Conservation (phyloP, 495 filamentous ascomycete genomes). For the Friedmanniomyces endolithicus region DNA sequence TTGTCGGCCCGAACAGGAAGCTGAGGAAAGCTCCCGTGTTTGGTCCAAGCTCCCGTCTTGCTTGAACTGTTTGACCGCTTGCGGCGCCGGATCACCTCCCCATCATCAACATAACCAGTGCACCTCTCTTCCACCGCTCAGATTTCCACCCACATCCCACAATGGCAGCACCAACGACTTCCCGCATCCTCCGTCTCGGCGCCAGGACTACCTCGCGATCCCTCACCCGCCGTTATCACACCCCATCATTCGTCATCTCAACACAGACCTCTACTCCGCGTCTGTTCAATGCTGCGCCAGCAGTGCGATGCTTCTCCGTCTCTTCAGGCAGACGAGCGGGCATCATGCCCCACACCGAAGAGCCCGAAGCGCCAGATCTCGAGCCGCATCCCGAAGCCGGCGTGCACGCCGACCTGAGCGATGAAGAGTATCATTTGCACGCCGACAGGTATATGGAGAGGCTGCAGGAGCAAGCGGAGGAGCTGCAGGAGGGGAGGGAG, state of each 20-base stretch:
- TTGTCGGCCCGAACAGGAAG: too few relatives aligned
- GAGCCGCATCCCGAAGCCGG: slow-evolving; percentile 15
- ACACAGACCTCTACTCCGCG: not conserved
- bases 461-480: slow-evolving; percentile 49
- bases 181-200: not conserved
- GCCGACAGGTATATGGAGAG: slow-evolving; percentile 53
- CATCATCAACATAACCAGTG: too few relatives aligned
- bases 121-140: too few relatives aligned
- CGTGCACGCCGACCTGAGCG: slow-evolving; percentile 53
- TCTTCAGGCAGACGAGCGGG: slow-evolving; percentile 2
- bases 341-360: slow-evolving; percentile 28
- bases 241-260: not conserved
- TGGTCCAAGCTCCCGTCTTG: too few relatives aligned
- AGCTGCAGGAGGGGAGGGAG: slow-evolving; percentile 48
- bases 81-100: too few relatives aligned
- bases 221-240: not conserved
- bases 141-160: not conserved
- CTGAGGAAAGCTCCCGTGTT: too few relatives aligned
- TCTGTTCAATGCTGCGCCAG: not conserved
- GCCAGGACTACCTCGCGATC: not conserved
- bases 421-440: slow-evolving; percentile 59
- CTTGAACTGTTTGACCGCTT: too few relatives aligned
- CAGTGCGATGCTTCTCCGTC: not conserved
- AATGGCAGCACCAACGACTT: not conserved
- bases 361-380: slow-evolving; percentile 24